Percentiles rank a stretch among this genome's conserved stretches.
phyloP scores from a whole-genome alignment of 495 filamentous ascomycete genomes.

The Hypoxylon lenormandii region DNA sequence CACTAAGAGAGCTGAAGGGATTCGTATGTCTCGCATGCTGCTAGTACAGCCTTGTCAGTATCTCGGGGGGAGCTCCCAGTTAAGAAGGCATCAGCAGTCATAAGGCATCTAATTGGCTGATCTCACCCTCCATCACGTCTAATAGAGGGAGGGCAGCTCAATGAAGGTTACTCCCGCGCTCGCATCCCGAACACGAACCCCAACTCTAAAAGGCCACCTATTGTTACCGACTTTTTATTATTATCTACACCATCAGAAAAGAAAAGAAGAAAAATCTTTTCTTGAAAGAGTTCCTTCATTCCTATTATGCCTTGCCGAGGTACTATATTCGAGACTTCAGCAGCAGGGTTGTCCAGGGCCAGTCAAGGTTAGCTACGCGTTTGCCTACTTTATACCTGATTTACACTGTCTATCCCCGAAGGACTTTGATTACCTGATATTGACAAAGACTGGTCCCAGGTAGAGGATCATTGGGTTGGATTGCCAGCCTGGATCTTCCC shows the following conservation, averaged over 20 bases:
- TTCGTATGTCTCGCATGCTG: conserved; percentile 38
- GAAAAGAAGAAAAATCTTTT: background rate
- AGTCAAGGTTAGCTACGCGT: conserved; percentile 12
- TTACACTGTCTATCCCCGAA: conserved; percentile 4
- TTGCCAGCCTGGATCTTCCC: conserved; percentile 45
- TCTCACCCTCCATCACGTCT: conserved; percentile 44
- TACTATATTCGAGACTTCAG: conserved; percentile 46
- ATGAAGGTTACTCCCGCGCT: conserved; percentile 49
- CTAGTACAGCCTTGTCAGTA: conserved; percentile 41
- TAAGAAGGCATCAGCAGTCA: conserved; percentile 47
- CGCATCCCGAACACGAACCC: conserved; percentile 49
- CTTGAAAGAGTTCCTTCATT: conserved; percentile 24
- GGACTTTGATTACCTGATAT: conserved; percentile 36
- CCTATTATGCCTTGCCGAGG: conserved; percentile 37
- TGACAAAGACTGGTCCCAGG: conserved; percentile 39
- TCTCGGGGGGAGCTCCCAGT: conserved; percentile 46
- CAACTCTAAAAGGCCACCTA: conserved; percentile 44
- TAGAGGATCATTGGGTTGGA: conserved; percentile 38
- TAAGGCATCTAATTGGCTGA: conserved; percentile 28
- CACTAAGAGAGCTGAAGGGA: conserved; percentile 29
- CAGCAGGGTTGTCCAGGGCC: conserved; percentile 19
- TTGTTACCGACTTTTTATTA: conserved; percentile 12
- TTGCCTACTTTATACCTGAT: conserved; percentile 15
- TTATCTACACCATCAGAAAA: conserved; percentile 26
- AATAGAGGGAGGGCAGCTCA: conserved; percentile 32